Evolutionary conservation across 2,329 filamentous ascomycete species (phyloP), one percentile per base, ranked within the genome.

Genomic region (Aspergillus quadrilineatus): DNA sequence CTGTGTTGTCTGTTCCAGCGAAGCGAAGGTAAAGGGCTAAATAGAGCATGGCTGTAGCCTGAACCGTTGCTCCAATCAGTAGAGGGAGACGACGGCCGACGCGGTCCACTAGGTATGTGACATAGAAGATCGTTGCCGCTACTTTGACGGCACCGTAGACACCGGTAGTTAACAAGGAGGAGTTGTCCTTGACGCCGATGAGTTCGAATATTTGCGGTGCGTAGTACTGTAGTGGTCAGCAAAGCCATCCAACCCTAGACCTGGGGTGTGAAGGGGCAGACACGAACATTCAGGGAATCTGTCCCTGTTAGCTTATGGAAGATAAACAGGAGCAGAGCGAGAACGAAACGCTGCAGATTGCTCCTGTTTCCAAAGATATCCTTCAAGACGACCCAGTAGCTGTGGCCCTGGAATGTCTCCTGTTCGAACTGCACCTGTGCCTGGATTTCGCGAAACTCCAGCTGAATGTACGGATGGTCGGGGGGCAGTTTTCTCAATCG

Each of bases 381-480:
- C 44, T 53, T 53, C 14, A 48, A 53, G 8, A 76, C 70, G 28
- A 73, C 58, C 60, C 68, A 66, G 30, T 75, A 73, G 59, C 67
- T 73, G 46, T 68, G 59, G 2, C 68, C 65, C 30, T 50, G 60
- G 30, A 60, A 61, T 7, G 52, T 60, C 42, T 68, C 65, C 37
- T 69, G 67, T 45, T 69, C 73, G 15, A 63, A 59, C 14, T 68
- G 66, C 1, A 73, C 71, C 56, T 75, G 72, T 1, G 72, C 71
- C 37, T 69, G 64, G 10, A 74, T 67, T 58, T 75, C 74, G 58
- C 66, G 66, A 53, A 70, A 75, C 58, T 78, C 77, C 22, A 71
- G 62, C 7, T 69, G 64, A 4, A 78, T 61, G 45, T 75, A 77
- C 0, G 69, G 68, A 55, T 78, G 6, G 71, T 53, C 51, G 1